Evolutionary conservation across 2,329 filamentous ascomycete species (phyloP), one percentile per base, ranked within the genome.

Genomic region (Alternaria postmessia): DNA sequence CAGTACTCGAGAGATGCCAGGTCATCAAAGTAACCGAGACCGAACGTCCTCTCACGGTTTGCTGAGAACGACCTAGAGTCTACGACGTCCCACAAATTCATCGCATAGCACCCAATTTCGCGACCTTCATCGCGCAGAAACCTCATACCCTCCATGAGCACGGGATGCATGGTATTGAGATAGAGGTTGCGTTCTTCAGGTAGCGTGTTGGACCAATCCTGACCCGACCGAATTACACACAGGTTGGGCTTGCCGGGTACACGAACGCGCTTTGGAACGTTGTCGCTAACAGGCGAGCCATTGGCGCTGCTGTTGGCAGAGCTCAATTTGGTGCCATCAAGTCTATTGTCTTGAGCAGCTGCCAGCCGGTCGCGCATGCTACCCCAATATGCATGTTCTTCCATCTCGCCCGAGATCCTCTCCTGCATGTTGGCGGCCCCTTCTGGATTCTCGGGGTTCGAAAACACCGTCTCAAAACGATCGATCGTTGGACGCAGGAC

Each of bases 331-430:
- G 74, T 68, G 1, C 77, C 78, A 0, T 64, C 51, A 2, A 83
- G 63, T 4, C 59, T 54, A 63, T 81, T 76, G 24, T 70, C 76
- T 63, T 83, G 81, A 6, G 77, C 69, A 3, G 68, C 66, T 3
- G 81, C 72, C 14, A 83, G 57, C 5, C 81, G 76, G 61, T 83
- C 81, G 14, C 81, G 75, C 80, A 82, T 81, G 63, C 79, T 81
- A 2, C 81, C 82, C 80, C 80, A 83, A 63, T 83, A 83, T 1
- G 74, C 79, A 62, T 83, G 81, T 66, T 83, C 79, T 38, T 73
- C 64, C 16, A 84, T 70, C 30, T 74, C 71, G 0, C 78, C 79
- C 18, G 75, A 79, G 5, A 81, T 68, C 3, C 61, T 60, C 5
- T 77, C 73, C 5, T 77, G 64, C 80, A 83, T 78, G 59, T 81